Evolutionary conservation across 2,329 filamentous ascomycete species (phyloP), one percentile per base, ranked within the genome.

Genomic region (Emericellopsis atlantica): DNA sequence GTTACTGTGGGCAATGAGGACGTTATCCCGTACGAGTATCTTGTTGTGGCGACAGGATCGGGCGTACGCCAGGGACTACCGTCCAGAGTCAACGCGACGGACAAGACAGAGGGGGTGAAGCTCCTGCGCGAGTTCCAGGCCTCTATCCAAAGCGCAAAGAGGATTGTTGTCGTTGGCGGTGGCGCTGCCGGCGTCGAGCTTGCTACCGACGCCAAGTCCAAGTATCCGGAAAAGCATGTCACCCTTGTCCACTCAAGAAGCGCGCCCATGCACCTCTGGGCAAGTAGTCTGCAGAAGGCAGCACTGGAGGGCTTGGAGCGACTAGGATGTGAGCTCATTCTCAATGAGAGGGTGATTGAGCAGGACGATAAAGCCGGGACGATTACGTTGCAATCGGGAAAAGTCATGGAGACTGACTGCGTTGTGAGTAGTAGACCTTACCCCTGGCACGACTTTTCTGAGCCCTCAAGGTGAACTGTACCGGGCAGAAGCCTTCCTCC

Each of bases 141-240:
- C 1, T 54, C 54, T 3, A 67, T 79, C 39, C 58, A 59, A 33
- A 47, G 50, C 0, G 64, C 70, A 1, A 52, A 52, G 11, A 60
- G 58, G 24, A 47, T 75, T 6, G 68, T 73, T 2, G 62, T 76
- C 0, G 62, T 74, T 0, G 77, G 76, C 2, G 76, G 74, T 0
- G 76, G 76, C 3, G 74, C 77, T 1, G 76, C 76, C 0, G 77
- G 77, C 2, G 70, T 81, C 0, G 73, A 81, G 54, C 56, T 80
- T 29, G 75, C 74, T 0, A 67, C 72, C 1, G 76, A 81, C 49
- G 69, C 72, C 9, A 78, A 77, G 53, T 62, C 62, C 5, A 51
- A 59, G 9, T 76, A 74, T 46, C 72, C 74, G 0, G 62, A 69
- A 6, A 81, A 81, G 54, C 54, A 58, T 0, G 68, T 81, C 9